A percentile compares a stretch with the other conserved stretches of the same genome.
Evolutionary conservation across 106 monocot species (phyloP).

Genomic region (Acanthochlamys bracteata): DNA sequence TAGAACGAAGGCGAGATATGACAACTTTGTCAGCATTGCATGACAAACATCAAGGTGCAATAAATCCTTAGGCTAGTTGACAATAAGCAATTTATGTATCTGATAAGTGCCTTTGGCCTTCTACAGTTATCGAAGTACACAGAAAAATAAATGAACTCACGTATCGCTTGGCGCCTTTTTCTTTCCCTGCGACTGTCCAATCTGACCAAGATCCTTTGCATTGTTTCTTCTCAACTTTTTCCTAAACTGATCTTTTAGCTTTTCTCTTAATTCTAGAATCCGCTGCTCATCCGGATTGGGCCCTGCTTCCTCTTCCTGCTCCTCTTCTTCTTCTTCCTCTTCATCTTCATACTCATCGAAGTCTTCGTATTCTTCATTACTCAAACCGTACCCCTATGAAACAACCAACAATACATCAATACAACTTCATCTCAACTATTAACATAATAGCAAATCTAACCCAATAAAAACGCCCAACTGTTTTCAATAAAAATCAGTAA

Average conservation of each 20-base stretch:
- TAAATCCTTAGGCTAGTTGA: background rate
- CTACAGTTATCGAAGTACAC: too few relatives aligned
- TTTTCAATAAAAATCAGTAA: too few relatives aligned
- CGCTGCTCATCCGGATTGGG: background rate
- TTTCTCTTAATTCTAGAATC: background rate
- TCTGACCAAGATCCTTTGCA: background rate
- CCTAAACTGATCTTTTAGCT: background rate
- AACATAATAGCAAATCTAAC: too few relatives aligned
- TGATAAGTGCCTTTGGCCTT: too few relatives aligned
- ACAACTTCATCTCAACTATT: too few relatives aligned
- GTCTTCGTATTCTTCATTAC: background rate
- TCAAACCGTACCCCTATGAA: background rate
- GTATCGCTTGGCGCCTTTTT: background rate
- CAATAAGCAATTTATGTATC: background rate
- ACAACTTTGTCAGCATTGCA: background rate
- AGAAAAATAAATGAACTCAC: background rate
- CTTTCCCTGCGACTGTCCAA: background rate
- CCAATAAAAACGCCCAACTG: too few relatives aligned
- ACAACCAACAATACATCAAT: background rate
- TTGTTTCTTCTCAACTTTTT: background rate
- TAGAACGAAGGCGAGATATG: too few relatives aligned
- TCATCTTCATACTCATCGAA: background rate
- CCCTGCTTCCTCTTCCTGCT: background rate
- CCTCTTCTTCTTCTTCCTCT: background rate
- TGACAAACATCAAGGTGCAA: background rate